Conservation (phyloP, 371 early-diverging fungal species). For the Mucor plumbeus region DNA sequence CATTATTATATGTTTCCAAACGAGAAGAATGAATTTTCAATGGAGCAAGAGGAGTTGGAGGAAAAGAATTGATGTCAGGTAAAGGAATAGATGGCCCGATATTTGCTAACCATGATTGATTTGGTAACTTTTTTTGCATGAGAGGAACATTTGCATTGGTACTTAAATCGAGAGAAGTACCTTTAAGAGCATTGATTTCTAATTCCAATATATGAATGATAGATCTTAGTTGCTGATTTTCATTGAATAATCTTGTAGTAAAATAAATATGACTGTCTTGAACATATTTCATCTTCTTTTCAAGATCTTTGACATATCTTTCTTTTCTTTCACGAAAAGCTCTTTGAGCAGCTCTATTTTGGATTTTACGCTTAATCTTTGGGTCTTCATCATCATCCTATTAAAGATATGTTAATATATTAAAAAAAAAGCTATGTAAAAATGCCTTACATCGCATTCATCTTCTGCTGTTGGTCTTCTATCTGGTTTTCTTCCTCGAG, state of each 20-base stretch:
- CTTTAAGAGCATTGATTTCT: slow-evolving; percentile 38
- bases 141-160: not conserved
- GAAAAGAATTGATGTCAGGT: slow-evolving; percentile 7
- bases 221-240: slow-evolving; percentile 46
- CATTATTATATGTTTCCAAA: not conserved
- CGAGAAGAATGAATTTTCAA: slow-evolving; percentile 19
- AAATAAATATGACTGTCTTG: slow-evolving; percentile 48
- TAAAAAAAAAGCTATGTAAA: not conserved
- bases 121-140: not conserved
- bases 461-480: slow-evolving; percentile 31
- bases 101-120: slow-evolving; percentile 1
- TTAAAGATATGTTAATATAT: not conserved
- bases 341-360: slow-evolving; percentile 73
- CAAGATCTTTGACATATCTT: slow-evolving; percentile 62
- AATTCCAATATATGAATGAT: slow-evolving; percentile 39
- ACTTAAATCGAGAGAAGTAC: slow-evolving; percentile 38
- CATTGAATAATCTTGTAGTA: slow-evolving; percentile 36
- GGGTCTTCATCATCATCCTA: slow-evolving; percentile 22
- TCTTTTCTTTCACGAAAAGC: slow-evolving; percentile 73
- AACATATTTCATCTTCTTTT: slow-evolving; percentile 62
- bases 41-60: slow-evolving; percentile 7
- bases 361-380: slow-evolving; percentile 61
- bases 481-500: slow-evolving; percentile 24
- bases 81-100: not conserved
- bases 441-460: not conserved